Conservation (phyloP, 75 land plant species). For the Sequoia sempervirens region DNA sequence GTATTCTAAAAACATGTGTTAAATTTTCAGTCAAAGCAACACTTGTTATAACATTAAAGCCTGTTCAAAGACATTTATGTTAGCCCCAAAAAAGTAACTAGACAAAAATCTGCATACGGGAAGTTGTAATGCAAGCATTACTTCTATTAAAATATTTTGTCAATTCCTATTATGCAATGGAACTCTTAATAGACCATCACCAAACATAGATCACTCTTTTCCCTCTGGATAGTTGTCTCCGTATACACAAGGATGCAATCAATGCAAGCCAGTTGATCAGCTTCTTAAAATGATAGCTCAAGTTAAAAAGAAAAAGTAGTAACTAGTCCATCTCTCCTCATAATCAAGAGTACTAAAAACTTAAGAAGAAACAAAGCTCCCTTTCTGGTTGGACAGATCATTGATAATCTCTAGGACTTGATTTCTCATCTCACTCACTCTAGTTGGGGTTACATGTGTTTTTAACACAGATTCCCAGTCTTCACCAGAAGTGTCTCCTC, state of each 20-base stretch:
- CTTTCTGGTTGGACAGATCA: background rate
- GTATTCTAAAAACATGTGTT: background rate
- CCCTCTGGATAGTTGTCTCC: background rate
- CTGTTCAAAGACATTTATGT: background rate
- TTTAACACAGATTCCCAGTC: slow-evolving; percentile 31
- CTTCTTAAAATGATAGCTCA: background rate
- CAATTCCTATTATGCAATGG: background rate
- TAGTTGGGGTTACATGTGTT: slow-evolving; percentile 20
- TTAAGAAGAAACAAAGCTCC: background rate
- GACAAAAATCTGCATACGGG: background rate
- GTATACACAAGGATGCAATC: background rate
- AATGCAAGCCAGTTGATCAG: background rate
- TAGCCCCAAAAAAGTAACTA: background rate
- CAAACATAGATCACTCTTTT: background rate
- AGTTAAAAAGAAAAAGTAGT: background rate
- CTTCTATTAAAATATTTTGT: background rate
- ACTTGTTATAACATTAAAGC: background rate
- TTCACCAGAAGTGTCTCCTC: slow-evolving; percentile 5
- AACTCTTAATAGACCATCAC: background rate
- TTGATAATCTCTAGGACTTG: slow-evolving; percentile 26
- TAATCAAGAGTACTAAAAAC: background rate
- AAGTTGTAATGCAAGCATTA: background rate
- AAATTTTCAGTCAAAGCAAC: background rate
- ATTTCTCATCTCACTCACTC: slow-evolving; percentile 23
- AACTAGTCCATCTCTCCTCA: background rate